Conservation (phyloP, 192 early-diverging fungal genomes). For the Coemansia sp. region DNA sequence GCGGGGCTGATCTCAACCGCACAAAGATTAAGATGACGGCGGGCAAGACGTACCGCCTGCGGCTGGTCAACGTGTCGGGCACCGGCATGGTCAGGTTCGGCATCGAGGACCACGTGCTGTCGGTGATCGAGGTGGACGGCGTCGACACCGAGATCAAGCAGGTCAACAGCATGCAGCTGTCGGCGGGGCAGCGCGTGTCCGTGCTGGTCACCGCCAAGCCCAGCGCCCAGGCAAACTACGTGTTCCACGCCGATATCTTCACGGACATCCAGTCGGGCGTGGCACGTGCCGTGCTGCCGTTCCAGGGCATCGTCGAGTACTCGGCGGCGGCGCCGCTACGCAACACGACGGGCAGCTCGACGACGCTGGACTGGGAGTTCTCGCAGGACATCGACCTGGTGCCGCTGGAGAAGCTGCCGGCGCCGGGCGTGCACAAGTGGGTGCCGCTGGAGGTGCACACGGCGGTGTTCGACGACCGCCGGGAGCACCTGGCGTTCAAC, state of each 20-base stretch:
- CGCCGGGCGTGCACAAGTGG: conserved; percentile 44
- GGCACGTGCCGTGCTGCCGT: conserved; percentile 34
- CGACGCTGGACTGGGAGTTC: conserved; percentile 43
- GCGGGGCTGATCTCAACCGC: conserved; percentile 55
- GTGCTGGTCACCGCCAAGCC: conserved; percentile 74
- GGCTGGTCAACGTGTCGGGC: conserved; percentile 74
- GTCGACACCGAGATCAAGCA: conserved; percentile 58
- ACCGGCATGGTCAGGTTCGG: conserved; percentile 70
- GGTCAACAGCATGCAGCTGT: conserved; percentile 58
- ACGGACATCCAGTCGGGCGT: conserved; percentile 45
- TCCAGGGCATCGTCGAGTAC: conserved; percentile 41
- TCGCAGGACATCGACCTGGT: conserved; percentile 64
- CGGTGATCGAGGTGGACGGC: conserved; percentile 83
- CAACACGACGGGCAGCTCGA: conserved; percentile 19
- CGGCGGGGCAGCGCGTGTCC: conserved; percentile 75
- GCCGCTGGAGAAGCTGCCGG: conserved; percentile 42
- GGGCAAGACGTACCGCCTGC: conserved; percentile 80
- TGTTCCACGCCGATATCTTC: conserved; percentile 67
- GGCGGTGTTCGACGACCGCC: conserved; percentile 62
- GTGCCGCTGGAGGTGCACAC: conserved; percentile 60
- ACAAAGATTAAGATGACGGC: conserved; percentile 61
- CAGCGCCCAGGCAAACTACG: conserved; percentile 60
- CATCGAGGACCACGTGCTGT: conserved; percentile 75
- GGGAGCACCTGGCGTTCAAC: conserved; percentile 79
- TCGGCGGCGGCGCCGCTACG: conserved; percentile 17